Conservation (phyloP, 345 rosid species). For the Odontarrhena argentea region DNA sequence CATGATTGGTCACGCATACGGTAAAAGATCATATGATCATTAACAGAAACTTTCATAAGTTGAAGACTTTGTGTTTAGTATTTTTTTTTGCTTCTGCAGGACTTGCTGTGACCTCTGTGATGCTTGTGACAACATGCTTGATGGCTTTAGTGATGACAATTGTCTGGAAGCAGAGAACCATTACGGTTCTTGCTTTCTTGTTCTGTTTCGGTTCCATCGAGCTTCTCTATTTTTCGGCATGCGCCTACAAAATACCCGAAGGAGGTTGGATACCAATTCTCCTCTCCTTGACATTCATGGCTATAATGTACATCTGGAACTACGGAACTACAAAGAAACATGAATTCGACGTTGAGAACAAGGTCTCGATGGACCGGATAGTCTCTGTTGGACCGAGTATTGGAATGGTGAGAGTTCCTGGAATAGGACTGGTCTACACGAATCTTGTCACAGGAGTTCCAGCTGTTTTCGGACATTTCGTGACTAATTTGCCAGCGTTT, state of each 20-base stretch:
- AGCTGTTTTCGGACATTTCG: constrained; percentile 78
- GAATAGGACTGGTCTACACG: constrained; percentile 76
- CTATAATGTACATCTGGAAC: constrained; percentile 78
- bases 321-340: constrained; percentile 80
- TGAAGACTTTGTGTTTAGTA: background rate
- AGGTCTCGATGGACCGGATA: constrained; percentile 69
- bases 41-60: background rate
- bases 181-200: constrained; percentile 52
- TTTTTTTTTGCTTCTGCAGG: constrained; percentile 49
- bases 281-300: constrained; percentile 60
- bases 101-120: constrained; percentile 70
- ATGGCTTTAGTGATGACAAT: constrained; percentile 65
- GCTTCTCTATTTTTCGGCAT: constrained; percentile 70
- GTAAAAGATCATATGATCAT: constrained; percentile 40
- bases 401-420: constrained; percentile 83
- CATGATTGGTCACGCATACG: constrained; percentile 84
- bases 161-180: constrained; percentile 62
- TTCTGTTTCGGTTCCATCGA: constrained; percentile 65
- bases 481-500: constrained; percentile 79
- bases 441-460: constrained; percentile 79
- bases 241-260: constrained; percentile 61
- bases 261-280: constrained; percentile 86
- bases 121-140: constrained; percentile 83
- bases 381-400: constrained; percentile 74
- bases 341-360: constrained; percentile 74